These are phyloP conservation scores for Neofusicoccum cordaticola DNA, from an alignment of 2,329 filamentous ascomycete species.

Conservation along the genomic window DNA sequence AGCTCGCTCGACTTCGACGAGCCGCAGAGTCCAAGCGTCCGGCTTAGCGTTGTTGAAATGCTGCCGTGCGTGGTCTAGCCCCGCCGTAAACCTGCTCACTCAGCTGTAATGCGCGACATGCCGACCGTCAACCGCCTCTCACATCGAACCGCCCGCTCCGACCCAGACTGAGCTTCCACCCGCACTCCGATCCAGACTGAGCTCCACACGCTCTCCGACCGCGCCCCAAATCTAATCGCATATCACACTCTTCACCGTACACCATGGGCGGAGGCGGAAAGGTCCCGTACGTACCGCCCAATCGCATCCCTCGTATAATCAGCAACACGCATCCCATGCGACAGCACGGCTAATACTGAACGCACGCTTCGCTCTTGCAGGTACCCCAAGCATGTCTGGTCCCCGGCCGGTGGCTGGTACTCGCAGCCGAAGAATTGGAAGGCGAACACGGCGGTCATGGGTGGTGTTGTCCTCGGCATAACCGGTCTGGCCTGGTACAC, in stretches of 20 bases:
- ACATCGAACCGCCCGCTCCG: background rate
- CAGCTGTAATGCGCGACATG: constrained; percentile 20
- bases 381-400: constrained; percentile 99
- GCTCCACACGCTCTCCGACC: constrained; percentile 20
- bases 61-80: background rate
- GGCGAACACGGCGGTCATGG: constrained; percentile 78
- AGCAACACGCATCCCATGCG: constrained; percentile 12
- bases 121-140: constrained; percentile 8
- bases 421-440: constrained; percentile 93
- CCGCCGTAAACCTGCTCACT: background rate
- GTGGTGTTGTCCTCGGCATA: constrained; percentile 65
- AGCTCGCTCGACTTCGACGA: constrained; percentile 14
- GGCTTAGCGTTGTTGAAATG: background rate
- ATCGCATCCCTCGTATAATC: constrained; percentile 21
- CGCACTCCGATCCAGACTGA: constrained; percentile 12
- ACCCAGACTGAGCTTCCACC: background rate
- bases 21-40: constrained; percentile 3
- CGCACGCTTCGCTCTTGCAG: constrained; percentile 44
- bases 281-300: constrained; percentile 54
- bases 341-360: background rate
- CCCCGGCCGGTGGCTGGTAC: constrained; percentile 97
- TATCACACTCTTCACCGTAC: constrained; percentile 19
- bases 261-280: constrained; percentile 59
- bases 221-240: constrained; percentile 25
- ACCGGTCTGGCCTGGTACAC: constrained; percentile 66